A percentile compares a stretch with the other conserved stretches of the same genome.
phyloP scores from a whole-genome alignment of 2,329 filamentous ascomycete genomes.

The Cryoendolithus antarcticus region DNA sequence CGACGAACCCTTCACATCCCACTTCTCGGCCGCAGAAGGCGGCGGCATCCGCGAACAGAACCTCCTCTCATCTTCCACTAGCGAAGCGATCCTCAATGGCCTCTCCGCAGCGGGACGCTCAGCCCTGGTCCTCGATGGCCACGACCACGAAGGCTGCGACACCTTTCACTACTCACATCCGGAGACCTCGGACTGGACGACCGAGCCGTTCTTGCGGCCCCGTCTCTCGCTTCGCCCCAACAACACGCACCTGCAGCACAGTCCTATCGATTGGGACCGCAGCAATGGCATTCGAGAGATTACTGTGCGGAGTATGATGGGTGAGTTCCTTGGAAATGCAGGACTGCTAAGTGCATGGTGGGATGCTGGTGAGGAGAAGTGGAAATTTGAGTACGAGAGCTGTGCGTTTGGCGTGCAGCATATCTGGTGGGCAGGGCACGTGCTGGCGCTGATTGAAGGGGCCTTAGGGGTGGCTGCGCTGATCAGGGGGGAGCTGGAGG shows the following conservation, averaged over 20 bases:
- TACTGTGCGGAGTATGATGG: slow-evolving; percentile 97
- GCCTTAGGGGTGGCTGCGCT: slow-evolving; percentile 13
- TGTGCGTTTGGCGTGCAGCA: slow-evolving; percentile 79
- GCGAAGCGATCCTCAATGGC: slow-evolving; percentile 44
- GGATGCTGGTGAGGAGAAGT: slow-evolving; percentile 57
- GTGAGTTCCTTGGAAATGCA: slow-evolving; percentile 82
- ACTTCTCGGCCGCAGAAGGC: slow-evolving; percentile 52
- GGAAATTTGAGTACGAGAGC: slow-evolving; percentile 68
- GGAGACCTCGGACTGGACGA: no score
- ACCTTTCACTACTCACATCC: slow-evolving; percentile 55
- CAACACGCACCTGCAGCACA: slow-evolving; percentile 8
- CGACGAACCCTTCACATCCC: slow-evolving; percentile 72
- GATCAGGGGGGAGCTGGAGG: no score
- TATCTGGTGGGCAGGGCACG: slow-evolving; percentile 85
- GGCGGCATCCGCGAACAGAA: slow-evolving; percentile 84
- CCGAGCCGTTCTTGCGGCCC: no score
- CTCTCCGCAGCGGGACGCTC: slow-evolving; percentile 55
- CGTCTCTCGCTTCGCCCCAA: no score
- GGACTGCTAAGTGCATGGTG: slow-evolving; percentile 86
- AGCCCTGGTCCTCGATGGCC: slow-evolving; percentile 68
- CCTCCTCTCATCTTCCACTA: slow-evolving; percentile 63
- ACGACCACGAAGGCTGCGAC: slow-evolving; percentile 93
- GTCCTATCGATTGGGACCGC: not conserved
- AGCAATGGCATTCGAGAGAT: slow-evolving; percentile 54
- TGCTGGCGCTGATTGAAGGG: slow-evolving; percentile 48